Base-by-base conservation (phyloP, 192 early-diverging fungal genomes). In the Lunasporangiospora selenospora region DNA sequence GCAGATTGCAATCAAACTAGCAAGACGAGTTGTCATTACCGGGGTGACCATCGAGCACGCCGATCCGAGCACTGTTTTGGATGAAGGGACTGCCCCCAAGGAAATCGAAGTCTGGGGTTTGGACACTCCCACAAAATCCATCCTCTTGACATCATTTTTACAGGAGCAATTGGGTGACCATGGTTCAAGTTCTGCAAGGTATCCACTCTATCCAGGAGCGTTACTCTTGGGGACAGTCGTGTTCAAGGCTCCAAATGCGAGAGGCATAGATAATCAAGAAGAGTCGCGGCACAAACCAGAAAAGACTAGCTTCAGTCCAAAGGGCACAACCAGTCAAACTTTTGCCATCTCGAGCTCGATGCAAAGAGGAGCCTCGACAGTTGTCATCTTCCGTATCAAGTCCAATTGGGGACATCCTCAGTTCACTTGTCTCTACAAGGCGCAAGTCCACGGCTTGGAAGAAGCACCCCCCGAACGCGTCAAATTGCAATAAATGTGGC, bases 371-470 rank as follows among this genome's bases (percentile, higher is more conserved):
- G 29, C 69, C 3, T n/a, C 69, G 42, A 30, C 7, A n/a, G 54
- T 75, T 12, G 53, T 91, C 4, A 63, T 88, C 16, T 57, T 93
- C 40, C 81, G 77, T 12, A 47, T 93, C 38, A 65, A 65, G 7
- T 81, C 77, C 27, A 93, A 93, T 78, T 90, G 88, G 86, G 91
- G 91, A 0, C 77, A 90, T 46, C 75, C 80, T 21, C 67, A 81
- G 4, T 85, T 86, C 53, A 91, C 91, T 10, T 91, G 89, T 49
- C 43, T 93, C 24, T 93, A 93, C 62, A 81, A 90, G 36, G 80
- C 91, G 34, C 85, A 87, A 39, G 83, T 89, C 31, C 91, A 93
- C 60, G 90, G 83, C 4, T 24, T 52, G 12, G 41, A 57, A 13
- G 49, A n/a, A n/a, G n/a, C n/a, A n/a, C n/a, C n/a, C n/a, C n/a